Base-by-base conservation (phyloP, 257 asterid genomes). In the Nicotiana sylvestris region DNA sequence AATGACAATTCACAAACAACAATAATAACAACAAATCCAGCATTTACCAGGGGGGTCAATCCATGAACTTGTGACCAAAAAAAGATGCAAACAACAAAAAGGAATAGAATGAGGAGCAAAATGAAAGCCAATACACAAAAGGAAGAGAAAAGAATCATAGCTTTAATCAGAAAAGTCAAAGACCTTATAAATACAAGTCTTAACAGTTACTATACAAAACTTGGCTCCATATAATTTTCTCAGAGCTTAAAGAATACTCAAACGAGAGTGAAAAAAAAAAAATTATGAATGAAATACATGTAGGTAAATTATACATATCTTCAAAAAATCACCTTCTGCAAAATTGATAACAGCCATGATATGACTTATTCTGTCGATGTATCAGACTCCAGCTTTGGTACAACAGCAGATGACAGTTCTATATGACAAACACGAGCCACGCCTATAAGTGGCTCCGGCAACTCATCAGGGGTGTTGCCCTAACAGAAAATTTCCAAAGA, bases 401-500 rank as follows among this genome's bases (percentile, higher is more conserved):
- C 90, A 70, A 86, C 37, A 27, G 92, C 92, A 21, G 90, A 83
- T 5, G 89, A 85, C 33, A 88, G 60, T 80, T 89, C 91, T 65
- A 89, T 53, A 65, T 89, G 92, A 13, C 89, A 89, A 58, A 85
- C 86, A 25, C 89, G 91, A 21, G 88, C 90, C 21, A 87, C 92
- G 55, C 90, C 91, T 29, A 89, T 66, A 29, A 88, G 89, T 60
- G 88, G 81, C 85, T 89, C 91, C 29, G 91, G 92, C 78, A 89
- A 88, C 81, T 88, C 92, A 35, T 86, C 91, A 0, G 86, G 66
- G 6, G 89, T 76, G 84, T 83, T 86, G 13, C 83, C 89, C 92
- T 89, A 76, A 5, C 0, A 51, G 0, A 39, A 58, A 16, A 29
- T 76, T 76, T 76, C 39, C 46, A 9, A 29, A 8, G 2, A 32